Conservation (phyloP, 2,329 filamentous ascomycete species). For the Alternaria dauci region DNA sequence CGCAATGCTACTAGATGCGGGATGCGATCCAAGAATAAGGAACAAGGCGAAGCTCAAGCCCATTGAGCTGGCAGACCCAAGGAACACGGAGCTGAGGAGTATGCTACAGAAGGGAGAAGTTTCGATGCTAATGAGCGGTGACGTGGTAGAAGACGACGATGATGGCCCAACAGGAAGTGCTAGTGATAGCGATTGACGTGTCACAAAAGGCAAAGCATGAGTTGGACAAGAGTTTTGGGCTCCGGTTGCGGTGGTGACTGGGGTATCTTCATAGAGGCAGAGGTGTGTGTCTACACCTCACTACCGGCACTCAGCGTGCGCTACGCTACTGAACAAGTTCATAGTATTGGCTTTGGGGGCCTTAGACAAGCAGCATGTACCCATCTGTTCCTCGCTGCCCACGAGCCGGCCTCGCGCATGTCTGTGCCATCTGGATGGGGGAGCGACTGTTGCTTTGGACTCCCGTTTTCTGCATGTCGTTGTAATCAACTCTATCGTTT, state of each 20-base stretch:
- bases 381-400: constrained; percentile 4
- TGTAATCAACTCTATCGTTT: not conserved
- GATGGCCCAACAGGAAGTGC: constrained; percentile 58
- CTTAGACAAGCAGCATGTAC: constrained; percentile 14
- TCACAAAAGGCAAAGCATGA: constrained; percentile 4
- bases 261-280: constrained; percentile 12
- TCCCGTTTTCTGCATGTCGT: not conserved
- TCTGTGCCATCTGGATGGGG: constrained; percentile 3
- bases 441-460: constrained; percentile 7
- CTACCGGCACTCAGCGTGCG: constrained; percentile 6
- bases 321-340: constrained; percentile 9
- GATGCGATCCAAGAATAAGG: constrained; percentile 68
- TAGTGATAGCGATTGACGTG: constrained; percentile 54
- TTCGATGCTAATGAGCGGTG: constrained; percentile 58
- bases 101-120: constrained; percentile 77
- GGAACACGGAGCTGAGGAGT: constrained; percentile 68
- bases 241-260: constrained; percentile 2
- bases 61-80: constrained; percentile 75
- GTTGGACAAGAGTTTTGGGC: constrained; percentile 1
- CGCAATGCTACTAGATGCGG: constrained; percentile 84
- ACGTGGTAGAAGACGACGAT: constrained; percentile 60
- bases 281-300: constrained; percentile 10
- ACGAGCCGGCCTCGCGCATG: constrained; percentile 8
- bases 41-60: constrained; percentile 80
- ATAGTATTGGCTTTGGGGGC: constrained; percentile 11